Base-by-base conservation (phyloP, 2,329 filamentous ascomycete genomes). In the Thielaviopsis euricoi region DNA sequence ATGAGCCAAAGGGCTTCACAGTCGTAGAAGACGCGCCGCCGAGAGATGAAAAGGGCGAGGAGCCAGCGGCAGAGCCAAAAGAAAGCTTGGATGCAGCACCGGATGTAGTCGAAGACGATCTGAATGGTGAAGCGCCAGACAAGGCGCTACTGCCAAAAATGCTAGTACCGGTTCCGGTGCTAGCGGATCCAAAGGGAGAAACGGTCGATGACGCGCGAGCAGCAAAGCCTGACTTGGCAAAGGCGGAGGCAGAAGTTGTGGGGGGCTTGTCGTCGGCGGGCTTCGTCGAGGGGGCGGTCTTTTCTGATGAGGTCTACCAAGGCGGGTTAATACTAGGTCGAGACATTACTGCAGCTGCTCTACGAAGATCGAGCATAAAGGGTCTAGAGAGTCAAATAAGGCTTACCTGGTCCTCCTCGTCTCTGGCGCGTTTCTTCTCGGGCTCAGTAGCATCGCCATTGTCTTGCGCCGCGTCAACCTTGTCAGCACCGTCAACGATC, bases 171-270 rank as follows among this genome's bases (percentile, higher is more conserved):
- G 43, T 3, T 48, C n/a, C 43, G 15, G 74, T 64, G 15, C 73
- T 67, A 17, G 73, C 70, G 52, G 74, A 75, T 46, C 81, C 80
- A 65, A 87, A 87, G 0, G 82, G 82, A 3, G 85, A 88, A 25
- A 77, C 71, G 43, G 73, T 72, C 5, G 79, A 77, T 23, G 77
- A 72, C 7, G 83, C 76, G 58, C 88, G 78, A 56, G 83, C 81
- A 56, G 83, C 79, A 65, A 89, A 82, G 19, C 78, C 80, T 2
- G 86, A 89, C 53, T 75, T 76, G 22, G 81, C 80, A 67, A 89
- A 89, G 6, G 83, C 80, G 10, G 79, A 78, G 13, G 74, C 61
- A 6, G 84, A 81, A 19, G 80, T 77, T 55, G 68, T 58, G 19
- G 64, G 58, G 51, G 62, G 50, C 54, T 66, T 64, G 58, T 68